Evolutionary conservation across 768 basidiomycete species (phyloP).

Genomic region (Lactarius evosmus): DNA sequence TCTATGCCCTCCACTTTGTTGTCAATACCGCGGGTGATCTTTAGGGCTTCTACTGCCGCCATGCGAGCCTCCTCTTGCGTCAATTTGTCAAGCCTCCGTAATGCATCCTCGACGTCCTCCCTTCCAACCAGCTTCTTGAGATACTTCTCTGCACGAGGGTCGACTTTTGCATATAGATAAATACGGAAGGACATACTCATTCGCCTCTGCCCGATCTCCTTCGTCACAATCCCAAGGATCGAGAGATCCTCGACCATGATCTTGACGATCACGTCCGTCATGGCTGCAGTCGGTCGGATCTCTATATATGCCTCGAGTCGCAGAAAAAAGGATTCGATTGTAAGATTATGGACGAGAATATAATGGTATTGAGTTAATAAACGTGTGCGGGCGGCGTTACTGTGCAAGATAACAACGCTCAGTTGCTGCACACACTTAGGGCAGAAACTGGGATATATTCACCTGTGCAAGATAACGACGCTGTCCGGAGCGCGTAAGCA

Average conservation of each 20-base stretch:
- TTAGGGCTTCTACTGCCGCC: not conserved
- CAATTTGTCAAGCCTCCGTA: not conserved
- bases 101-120: not conserved
- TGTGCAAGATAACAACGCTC: no score
- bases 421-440: no score
- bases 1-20: not conserved
- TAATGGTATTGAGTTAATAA: no score
- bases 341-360: not conserved
- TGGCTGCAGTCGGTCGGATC: not conserved
- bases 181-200: not conserved
- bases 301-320: slow-evolving; percentile 1
- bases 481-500: no score
- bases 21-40: not conserved
- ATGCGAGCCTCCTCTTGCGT: not conserved
- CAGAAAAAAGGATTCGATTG: not conserved
- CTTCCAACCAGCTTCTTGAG: not conserved
- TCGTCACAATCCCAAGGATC: not conserved
- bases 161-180: not conserved
- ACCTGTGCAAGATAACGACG: no score
- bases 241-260: slow-evolving; percentile 2
- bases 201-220: not conserved
- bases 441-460: no score
- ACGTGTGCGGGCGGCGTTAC: no score
- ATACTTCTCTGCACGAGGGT: not conserved
- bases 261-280: not conserved